Evolutionary conservation across 1,284 basidiomycete species (phyloP).

Genomic region (Neolentinus lepideus): DNA sequence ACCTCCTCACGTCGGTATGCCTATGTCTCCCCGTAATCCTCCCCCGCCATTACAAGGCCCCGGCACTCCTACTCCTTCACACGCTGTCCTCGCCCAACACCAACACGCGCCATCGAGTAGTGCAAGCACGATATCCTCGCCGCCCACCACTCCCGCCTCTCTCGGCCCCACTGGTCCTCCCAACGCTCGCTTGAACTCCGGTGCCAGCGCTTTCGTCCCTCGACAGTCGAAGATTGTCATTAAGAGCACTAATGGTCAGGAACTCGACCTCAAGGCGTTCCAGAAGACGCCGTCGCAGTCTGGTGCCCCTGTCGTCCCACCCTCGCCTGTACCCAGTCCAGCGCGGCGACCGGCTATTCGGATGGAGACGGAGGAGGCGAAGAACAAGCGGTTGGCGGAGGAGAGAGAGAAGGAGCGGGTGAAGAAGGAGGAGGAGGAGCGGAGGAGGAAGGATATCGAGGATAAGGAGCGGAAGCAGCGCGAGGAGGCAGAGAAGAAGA

Average conservation of each 20-base stretch:
- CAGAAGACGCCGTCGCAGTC: slow-evolving; percentile 26
- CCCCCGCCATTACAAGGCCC: slow-evolving; percentile 49
- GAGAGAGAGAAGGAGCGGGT: slow-evolving; percentile 35
- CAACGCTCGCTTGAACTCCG: slow-evolving; percentile 44
- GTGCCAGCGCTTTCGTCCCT: slow-evolving; percentile 61
- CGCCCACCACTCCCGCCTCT: slow-evolving; percentile 57
- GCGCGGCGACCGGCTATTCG: slow-evolving; percentile 24
- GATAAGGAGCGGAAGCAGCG: slow-evolving; percentile 28
- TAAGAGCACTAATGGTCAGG: slow-evolving; percentile 50
- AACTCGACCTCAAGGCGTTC: slow-evolving; percentile 48
- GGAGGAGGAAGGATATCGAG: slow-evolving; percentile 26
- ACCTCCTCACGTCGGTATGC: slow-evolving; percentile 34
- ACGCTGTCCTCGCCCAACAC: slow-evolving; percentile 40
- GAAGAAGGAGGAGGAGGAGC: slow-evolving; percentile 24
- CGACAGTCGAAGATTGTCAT: slow-evolving; percentile 32
- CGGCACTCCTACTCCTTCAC: slow-evolving; percentile 57
- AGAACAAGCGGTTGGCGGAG: slow-evolving; percentile 38
- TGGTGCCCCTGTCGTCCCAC: slow-evolving; percentile 31
- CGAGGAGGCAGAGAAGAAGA: slow-evolving; percentile 21
- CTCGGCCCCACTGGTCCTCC: slow-evolving; percentile 28
- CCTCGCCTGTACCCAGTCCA: slow-evolving; percentile 27
- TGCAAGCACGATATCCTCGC: slow-evolving; percentile 45
- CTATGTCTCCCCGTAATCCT: slow-evolving; percentile 60
- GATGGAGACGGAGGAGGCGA: slow-evolving; percentile 39
- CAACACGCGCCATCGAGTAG: slow-evolving; percentile 41